These are phyloP conservation scores for Backusella circina DNA, from an alignment of 192 early-diverging fungal genomes.

Conservation along the genomic window DNA sequence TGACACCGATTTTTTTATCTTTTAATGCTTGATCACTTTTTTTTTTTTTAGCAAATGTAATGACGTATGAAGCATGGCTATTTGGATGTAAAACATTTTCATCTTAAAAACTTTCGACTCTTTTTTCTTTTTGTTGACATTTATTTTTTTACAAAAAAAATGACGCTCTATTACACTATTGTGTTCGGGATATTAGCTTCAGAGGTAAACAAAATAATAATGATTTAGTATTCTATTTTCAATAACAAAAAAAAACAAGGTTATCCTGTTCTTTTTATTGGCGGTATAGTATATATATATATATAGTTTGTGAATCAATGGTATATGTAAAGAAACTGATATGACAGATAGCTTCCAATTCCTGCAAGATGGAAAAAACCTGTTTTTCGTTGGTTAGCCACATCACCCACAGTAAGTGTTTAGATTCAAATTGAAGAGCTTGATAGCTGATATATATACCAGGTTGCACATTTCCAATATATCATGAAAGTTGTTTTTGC, in stretches of 20 bases:
- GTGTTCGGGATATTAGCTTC: constrained; percentile 42
- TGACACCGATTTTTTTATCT: no score
- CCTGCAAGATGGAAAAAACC: constrained; percentile 44
- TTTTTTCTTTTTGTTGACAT: no score
- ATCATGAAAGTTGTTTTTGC: constrained; percentile 47
- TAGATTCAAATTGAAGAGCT: background rate
- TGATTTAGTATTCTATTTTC: background rate
- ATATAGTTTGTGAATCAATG: no score
- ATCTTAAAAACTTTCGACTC: background rate
- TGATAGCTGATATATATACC: background rate
- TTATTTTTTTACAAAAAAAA: constrained; percentile 6
- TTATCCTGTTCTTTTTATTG: constrained; percentile 12
- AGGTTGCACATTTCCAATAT: constrained; percentile 34
- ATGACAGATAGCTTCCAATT: constrained; percentile 40
- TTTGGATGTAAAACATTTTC: background rate
- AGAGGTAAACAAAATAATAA: constrained; percentile 32
- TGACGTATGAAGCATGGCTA: background rate
- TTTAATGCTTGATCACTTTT: background rate
- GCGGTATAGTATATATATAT: constrained; percentile 11
- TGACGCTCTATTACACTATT: constrained; percentile 45
- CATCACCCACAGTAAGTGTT: constrained; percentile 37
- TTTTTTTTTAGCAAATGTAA: no score
- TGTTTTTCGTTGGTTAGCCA: constrained; percentile 41
- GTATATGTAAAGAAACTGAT: background rate
- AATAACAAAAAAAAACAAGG: background rate